phyloP scores from a whole-genome alignment of 306 rosid genomes.

The Spatholobus suberectus region DNA sequence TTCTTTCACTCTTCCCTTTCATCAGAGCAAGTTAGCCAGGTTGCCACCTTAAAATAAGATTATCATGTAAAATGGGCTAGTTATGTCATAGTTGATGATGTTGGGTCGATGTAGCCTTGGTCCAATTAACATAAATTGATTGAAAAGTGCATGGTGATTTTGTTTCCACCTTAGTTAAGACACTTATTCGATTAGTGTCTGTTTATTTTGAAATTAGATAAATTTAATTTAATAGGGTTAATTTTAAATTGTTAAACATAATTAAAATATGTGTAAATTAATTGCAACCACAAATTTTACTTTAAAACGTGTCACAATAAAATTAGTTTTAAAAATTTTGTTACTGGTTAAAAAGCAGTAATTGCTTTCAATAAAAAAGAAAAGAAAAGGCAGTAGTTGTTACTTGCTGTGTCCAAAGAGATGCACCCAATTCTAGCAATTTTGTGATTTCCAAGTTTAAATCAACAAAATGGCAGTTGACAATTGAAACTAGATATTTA shows the following conservation, averaged over 20 bases:
- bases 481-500: background rate
- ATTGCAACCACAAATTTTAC: no score
- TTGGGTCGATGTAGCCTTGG: conserved; percentile 22
- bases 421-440: conserved; percentile 4
- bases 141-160: background rate
- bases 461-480: background rate
- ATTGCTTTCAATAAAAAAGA: no score
- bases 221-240: no score
- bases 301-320: no score
- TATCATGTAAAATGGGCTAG: conserved; percentile 12
- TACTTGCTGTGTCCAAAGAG: background rate
- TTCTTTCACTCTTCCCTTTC: conserved; percentile 66
- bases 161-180: background rate
- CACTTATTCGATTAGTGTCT: background rate
- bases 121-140: conserved; percentile 30
- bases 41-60: conserved; percentile 44
- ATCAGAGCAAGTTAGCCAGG: conserved; percentile 44
- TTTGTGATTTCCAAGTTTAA: background rate
- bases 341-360: no score
- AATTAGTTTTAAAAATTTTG: no score
- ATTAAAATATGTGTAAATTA: background rate
- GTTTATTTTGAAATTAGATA: background rate
- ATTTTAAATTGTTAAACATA: background rate
- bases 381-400: no score
- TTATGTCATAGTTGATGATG: background rate